These are phyloP conservation scores for Teratosphaeria nubilosa DNA, from an alignment of 2,329 filamentous ascomycete species.

Conservation along the genomic window DNA sequence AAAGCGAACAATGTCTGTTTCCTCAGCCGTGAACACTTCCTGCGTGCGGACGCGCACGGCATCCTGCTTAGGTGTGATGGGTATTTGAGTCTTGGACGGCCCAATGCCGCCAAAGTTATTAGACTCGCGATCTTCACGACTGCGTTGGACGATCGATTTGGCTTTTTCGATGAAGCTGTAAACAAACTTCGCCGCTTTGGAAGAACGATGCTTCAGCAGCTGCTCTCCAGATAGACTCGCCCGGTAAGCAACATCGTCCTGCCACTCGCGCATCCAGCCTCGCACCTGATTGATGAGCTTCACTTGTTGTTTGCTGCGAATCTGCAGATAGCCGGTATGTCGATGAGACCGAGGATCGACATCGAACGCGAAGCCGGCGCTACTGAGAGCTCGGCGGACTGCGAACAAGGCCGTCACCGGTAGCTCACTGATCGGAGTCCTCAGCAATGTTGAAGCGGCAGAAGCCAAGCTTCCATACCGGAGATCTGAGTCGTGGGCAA, in stretches of 20 bases:
- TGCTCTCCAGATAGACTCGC: constrained; percentile 10
- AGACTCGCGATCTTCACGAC: constrained; percentile 29
- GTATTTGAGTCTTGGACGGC: constrained; percentile 25
- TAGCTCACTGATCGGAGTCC: constrained; percentile 17
- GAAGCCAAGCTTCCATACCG: constrained; percentile 39
- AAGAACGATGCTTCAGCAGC: constrained; percentile 6
- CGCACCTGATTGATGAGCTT: constrained; percentile 42
- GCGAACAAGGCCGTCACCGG: constrained; percentile 49
- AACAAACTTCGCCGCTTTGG: constrained; percentile 20
- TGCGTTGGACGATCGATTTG: constrained; percentile 28
- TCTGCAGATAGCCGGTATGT: constrained; percentile 51
- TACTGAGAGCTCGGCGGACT: constrained; percentile 54
- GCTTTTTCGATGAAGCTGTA: constrained; percentile 33
- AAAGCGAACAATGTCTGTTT: constrained; percentile 53
- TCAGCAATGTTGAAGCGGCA: constrained; percentile 35
- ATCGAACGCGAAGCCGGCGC: constrained; percentile 53
- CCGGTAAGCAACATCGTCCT: constrained; percentile 34
- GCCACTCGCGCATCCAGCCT: constrained; percentile 44
- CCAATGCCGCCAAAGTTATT: constrained; percentile 26
- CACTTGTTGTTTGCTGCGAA: constrained; percentile 49
- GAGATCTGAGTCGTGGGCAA: constrained; percentile 35
- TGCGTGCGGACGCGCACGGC: constrained; percentile 14
- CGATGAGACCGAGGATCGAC: constrained; percentile 41
- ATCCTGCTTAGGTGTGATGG: constrained; percentile 13
- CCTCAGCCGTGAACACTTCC: constrained; percentile 38